Conservation (phyloP, 2,329 filamentous ascomycete species). For the Fusarium odoratissimum region DNA sequence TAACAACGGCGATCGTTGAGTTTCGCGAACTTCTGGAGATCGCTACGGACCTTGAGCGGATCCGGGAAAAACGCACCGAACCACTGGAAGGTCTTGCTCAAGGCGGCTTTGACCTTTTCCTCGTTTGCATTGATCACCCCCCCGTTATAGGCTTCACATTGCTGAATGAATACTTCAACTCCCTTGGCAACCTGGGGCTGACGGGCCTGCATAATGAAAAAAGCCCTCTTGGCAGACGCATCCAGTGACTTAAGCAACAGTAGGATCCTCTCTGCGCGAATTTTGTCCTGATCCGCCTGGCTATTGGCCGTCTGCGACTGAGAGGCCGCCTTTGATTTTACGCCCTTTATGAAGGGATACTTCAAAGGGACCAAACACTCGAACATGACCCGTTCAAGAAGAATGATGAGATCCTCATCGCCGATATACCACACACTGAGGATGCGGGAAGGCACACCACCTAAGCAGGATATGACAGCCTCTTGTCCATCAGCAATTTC, state of each 20-base stretch:
- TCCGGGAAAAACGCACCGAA: conserved; percentile 83
- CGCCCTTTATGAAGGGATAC: conserved; percentile 75
- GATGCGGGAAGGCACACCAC: conserved; percentile 84
- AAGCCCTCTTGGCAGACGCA: conserved; percentile 81
- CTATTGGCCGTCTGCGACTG: conserved; percentile 61
- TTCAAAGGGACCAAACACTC: conserved; percentile 90
- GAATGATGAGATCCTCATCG: conserved; percentile 83
- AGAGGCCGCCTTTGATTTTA: conserved; percentile 69
- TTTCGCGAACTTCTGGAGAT: conserved; percentile 92
- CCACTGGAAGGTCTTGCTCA: conserved; percentile 79
- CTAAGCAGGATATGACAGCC: conserved; percentile 77
- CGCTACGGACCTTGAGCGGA: conserved; percentile 73
- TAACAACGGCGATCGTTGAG: conserved; percentile 90
- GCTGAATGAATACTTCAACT: conserved; percentile 79
- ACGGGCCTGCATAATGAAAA: conserved; percentile 85
- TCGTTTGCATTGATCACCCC: conserved; percentile 81
- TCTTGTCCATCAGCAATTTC: conserved; percentile 89
- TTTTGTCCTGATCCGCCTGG: conserved; percentile 76
- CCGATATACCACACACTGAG: conserved; percentile 92
- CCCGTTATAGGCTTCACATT: conserved; percentile 92
- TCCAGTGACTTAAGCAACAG: conserved; percentile 84
- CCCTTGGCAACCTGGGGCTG: conserved; percentile 80
- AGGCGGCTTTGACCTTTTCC: conserved; percentile 74
- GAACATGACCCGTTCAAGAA: conserved; percentile 86
- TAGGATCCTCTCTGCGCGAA: conserved; percentile 86